Evolutionary conservation across 2,329 filamentous ascomycete genomes (phyloP).

Genomic region (Diaporthe helianthi): DNA sequence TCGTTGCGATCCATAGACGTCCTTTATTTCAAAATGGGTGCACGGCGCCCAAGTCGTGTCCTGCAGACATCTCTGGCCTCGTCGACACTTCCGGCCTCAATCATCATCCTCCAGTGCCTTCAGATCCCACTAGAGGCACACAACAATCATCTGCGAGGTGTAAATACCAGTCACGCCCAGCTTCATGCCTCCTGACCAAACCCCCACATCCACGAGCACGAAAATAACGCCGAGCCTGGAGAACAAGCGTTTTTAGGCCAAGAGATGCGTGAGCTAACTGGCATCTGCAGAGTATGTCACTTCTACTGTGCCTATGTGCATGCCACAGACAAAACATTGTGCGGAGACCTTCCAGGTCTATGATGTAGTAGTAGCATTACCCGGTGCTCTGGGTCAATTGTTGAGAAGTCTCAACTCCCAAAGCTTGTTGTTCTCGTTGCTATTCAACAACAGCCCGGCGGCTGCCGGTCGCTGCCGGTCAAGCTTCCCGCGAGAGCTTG

Average conservation of each 20-base stretch:
- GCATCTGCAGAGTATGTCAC: background rate
- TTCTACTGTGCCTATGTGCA: background rate
- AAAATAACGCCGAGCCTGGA: background rate
- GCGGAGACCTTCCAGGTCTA: background rate
- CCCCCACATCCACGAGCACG: background rate
- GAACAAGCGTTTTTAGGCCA: background rate
- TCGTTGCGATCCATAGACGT: background rate
- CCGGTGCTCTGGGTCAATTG: background rate
- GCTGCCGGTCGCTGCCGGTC: background rate
- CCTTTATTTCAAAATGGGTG: background rate
- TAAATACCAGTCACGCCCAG: background rate
- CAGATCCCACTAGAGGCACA: background rate
- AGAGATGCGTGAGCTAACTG: background rate
- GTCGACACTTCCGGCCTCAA: no score
- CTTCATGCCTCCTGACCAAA: background rate
- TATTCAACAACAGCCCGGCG: background rate
- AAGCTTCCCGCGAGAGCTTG: background rate
- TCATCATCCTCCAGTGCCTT: background rate
- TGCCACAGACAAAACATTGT: background rate
- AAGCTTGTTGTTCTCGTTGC: conserved; percentile 3
- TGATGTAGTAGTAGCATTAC: background rate
- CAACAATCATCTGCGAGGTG: background rate
- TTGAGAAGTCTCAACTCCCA: background rate
- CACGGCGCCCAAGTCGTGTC: no score
- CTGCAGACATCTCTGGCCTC: background rate